A percentile compares a stretch with the other conserved stretches of the same genome.
Conservation (phyloP, 176 grass and related monocot species). For the Carex myosuroides region DNA sequence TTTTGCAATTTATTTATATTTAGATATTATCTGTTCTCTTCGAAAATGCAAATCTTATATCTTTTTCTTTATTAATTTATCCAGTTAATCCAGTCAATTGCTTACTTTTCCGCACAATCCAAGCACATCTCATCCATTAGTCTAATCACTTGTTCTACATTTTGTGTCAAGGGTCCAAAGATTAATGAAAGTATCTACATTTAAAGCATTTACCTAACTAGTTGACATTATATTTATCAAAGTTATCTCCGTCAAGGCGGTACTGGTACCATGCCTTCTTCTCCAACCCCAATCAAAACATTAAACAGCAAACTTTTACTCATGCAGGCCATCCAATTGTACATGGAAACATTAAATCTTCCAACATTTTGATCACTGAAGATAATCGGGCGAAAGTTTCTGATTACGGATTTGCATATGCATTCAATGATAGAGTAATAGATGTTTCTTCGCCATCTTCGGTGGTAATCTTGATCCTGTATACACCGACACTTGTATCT, state of each 20-base stretch:
- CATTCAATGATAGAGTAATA: not conserved
- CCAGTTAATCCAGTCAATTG: no score
- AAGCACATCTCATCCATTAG: not conserved
- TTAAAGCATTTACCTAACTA: no score
- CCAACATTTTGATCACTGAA: not conserved
- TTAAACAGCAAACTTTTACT: not conserved
- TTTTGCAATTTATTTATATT: no score
- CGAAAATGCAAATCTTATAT: not conserved
- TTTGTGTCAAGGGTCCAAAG: no score
- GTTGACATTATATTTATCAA: no score
- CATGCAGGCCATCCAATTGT: conserved; percentile 4
- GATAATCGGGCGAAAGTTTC: not conserved
- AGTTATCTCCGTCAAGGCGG: not conserved
- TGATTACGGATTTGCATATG: conserved; percentile 9
- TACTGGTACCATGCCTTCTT: not conserved
- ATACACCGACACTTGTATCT: not conserved
- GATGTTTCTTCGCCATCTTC: not conserved
- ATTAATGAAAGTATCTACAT: no score
- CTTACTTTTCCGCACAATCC: not conserved
- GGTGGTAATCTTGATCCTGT: not conserved
- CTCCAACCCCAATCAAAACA: not conserved
- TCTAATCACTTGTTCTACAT: no score
- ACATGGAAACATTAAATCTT: conserved; percentile 8
- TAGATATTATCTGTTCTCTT: no score
- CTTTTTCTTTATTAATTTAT: not conserved